Conservation (phyloP, 2,329 filamentous ascomycete genomes). For the Sclerotinia sclerotiorum region DNA sequence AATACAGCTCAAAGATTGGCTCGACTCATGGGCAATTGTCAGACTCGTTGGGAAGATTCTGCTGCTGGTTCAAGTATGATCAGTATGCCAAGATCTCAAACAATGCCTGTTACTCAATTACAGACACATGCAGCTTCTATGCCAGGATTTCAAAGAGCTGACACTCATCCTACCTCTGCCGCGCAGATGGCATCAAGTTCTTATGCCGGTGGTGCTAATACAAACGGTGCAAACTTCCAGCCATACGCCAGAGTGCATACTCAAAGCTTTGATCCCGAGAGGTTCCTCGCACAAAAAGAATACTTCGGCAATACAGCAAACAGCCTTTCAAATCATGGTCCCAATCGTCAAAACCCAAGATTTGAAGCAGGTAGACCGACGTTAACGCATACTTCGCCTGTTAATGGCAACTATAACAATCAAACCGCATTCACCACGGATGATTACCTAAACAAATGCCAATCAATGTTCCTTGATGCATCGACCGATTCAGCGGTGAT, state of each 20-base stretch:
- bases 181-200: background rate
- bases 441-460: slow-evolving; percentile 16
- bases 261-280: slow-evolving; percentile 7
- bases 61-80: slow-evolving; percentile 22
- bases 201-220: background rate
- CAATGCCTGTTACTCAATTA: slow-evolving; percentile 25
- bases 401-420: slow-evolving; percentile 41
- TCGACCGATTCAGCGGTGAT: background rate
- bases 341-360: slow-evolving; percentile 55
- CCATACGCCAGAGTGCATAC: slow-evolving; percentile 8
- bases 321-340: slow-evolving; percentile 49
- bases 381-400: slow-evolving; percentile 59
- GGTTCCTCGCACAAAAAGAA: slow-evolving; percentile 10
- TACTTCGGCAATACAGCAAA: slow-evolving; percentile 13
- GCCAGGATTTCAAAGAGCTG: slow-evolving; percentile 26
- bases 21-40: slow-evolving; percentile 30
- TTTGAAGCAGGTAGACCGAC: slow-evolving; percentile 60
- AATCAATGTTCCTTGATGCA: slow-evolving; percentile 3
- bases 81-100: slow-evolving; percentile 25
- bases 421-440: background rate
- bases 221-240: background rate
- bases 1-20: slow-evolving; percentile 30
- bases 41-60: slow-evolving; percentile 32
- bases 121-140: slow-evolving; percentile 10
- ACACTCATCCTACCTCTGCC: slow-evolving; percentile 28